These are phyloP conservation scores for Fusarium mexicanum DNA, from an alignment of 2,329 filamentous ascomycete species.

Conservation along the genomic window DNA sequence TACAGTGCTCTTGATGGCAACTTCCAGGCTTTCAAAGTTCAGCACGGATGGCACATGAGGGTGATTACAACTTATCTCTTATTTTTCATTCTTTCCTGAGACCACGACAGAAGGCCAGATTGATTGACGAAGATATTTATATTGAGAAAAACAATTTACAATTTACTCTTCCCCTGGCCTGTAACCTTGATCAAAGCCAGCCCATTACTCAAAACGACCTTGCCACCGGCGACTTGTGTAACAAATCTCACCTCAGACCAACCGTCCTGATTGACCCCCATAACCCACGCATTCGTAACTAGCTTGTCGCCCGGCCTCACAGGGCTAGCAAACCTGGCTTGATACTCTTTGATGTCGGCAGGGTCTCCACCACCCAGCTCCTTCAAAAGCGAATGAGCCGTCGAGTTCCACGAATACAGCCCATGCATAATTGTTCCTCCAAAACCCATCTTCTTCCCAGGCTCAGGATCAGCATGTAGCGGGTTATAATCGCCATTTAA, in stretches of 20 bases:
- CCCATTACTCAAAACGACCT: slow-evolving; percentile 11
- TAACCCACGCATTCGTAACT: slow-evolving; percentile 55
- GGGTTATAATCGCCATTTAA: slow-evolving; percentile 62
- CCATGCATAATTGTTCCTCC: slow-evolving; percentile 58
- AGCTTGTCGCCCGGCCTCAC: slow-evolving; percentile 58
- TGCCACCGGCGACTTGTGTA: neutral
- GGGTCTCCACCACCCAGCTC: slow-evolving; percentile 54
- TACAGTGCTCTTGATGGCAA: no score
- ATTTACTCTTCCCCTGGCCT: neutral
- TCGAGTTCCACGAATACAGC: slow-evolving; percentile 59
- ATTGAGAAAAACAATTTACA: neutral
- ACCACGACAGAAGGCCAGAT: rapidly evolving
- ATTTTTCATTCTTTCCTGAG: rapidly evolving
- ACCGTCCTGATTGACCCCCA: slow-evolving; percentile 20
- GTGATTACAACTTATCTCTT: rapidly evolving
- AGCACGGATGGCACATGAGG: rapidly evolving
- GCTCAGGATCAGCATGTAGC: slow-evolving; percentile 55
- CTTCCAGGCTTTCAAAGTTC: rapidly evolving
- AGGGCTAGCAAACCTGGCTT: slow-evolving; percentile 56
- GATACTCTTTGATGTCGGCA: slow-evolving; percentile 52
- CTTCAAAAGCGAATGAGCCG: slow-evolving; percentile 54
- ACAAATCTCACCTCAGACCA: slow-evolving; percentile 9
- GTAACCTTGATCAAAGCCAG: slow-evolving; percentile 3
- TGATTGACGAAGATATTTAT: neutral
- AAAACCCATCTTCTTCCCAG: slow-evolving; percentile 55